Evolutionary conservation across 169 alveolate species (phyloP).

Genomic region (Babesia divergens): DNA sequence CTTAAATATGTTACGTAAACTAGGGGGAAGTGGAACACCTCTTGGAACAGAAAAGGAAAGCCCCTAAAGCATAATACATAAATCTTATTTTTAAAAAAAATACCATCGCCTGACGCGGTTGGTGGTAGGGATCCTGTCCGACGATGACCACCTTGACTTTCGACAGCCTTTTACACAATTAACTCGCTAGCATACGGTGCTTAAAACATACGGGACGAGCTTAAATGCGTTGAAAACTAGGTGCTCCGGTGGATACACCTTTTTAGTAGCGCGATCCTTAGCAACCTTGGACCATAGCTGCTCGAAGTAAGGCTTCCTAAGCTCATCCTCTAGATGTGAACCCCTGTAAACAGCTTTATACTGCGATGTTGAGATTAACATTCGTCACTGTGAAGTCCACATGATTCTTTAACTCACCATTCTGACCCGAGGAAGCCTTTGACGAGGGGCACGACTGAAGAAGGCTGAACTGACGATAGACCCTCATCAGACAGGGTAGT

Average conservation of each 20-base stretch:
- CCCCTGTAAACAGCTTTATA: slow-evolving; percentile 21
- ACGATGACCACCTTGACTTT: slow-evolving; percentile 94
- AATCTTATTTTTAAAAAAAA: neutral
- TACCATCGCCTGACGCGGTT: slow-evolving; percentile 94
- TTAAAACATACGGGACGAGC: slow-evolving; percentile 75
- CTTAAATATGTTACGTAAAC: slow-evolving; percentile 93
- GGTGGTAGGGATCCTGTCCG: slow-evolving; percentile 98
- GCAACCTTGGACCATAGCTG: slow-evolving; percentile 69
- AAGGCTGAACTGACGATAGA: neutral
- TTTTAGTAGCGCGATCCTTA: slow-evolving; percentile 69
- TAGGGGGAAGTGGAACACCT: slow-evolving; percentile 94
- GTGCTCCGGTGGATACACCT: slow-evolving; percentile 82
- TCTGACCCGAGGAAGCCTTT: slow-evolving; percentile 42
- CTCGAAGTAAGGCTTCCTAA: slow-evolving; percentile 73
- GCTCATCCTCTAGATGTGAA: slow-evolving; percentile 65
- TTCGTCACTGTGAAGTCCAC: neutral
- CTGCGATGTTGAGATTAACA: slow-evolving; percentile 14
- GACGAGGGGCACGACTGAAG: neutral
- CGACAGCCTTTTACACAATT: slow-evolving; percentile 62
- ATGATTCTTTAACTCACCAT: slow-evolving; percentile 33
- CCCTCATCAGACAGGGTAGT: neutral
- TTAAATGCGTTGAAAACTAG: slow-evolving; percentile 83
- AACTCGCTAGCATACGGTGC: too few species aligned
- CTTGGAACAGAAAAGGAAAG: slow-evolving; percentile 95
- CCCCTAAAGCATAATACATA: slow-evolving; percentile 83